phyloP scores from a whole-genome alignment of 202 grass and related monocot genomes.

The Miscanthus sacchariflorus region DNA sequence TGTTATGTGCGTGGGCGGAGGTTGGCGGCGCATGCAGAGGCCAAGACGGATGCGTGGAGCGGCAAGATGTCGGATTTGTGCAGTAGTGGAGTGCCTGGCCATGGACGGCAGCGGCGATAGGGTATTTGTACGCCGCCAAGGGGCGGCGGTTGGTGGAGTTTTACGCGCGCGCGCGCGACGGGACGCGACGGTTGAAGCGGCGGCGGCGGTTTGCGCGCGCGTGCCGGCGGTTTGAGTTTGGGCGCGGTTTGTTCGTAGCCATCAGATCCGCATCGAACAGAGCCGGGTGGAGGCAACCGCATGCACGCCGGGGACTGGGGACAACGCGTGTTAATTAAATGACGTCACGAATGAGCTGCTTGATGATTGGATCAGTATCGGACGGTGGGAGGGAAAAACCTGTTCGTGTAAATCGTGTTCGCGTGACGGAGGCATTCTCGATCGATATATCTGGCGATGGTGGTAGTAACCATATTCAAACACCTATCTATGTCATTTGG shows the following conservation, averaged over 20 bases:
- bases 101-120: neutral
- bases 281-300: neutral
- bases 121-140: neutral
- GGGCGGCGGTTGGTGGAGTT: neutral
- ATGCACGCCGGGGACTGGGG: neutral
- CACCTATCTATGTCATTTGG: too few species aligned
- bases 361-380: too few species aligned
- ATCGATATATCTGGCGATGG: too few species aligned
- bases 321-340: neutral
- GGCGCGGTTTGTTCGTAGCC: neutral
- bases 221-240: neutral
- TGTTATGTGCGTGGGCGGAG: neutral
- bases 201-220: neutral
- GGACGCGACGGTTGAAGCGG: conserved; percentile 6
- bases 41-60: neutral
- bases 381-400: too few species aligned
- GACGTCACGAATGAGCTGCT: too few species aligned
- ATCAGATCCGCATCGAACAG: neutral
- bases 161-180: neutral
- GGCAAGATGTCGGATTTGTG: neutral
- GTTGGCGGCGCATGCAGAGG: neutral
- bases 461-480: too few species aligned
- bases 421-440: too few species aligned
- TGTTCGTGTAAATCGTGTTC: too few species aligned
- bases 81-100: neutral